Evolutionary conservation across 495 filamentous ascomycete genomes (phyloP), one percentile per base, ranked within the genome.

Genomic region (Penicillium ucsense): DNA sequence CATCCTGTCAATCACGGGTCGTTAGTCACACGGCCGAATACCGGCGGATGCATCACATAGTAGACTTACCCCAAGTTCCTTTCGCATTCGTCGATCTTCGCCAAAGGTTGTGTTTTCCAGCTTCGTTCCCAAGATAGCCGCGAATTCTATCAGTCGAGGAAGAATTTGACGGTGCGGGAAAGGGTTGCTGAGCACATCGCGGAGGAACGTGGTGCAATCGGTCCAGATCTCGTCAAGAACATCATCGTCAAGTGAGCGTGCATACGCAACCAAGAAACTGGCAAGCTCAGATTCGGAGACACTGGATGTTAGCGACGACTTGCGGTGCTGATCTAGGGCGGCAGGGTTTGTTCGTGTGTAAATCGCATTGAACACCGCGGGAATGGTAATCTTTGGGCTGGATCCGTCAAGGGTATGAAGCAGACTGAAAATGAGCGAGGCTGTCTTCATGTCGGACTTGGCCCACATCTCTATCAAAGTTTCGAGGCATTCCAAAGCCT

Each of bases 151-250:
- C 46, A 99, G 68, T 30, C 84, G 82, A 5, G 94, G 88, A 27
- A 99, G 72, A 20, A 87, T 89, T 60, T 95, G 89, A 41, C 92
- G 77, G 59, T 97, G 91, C 2, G 92, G 94, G 54, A 99, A 87
- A 3, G 94, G 94, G 62, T 99, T 97, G 38, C 84, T 83, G 30
- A 97, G 71, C 5, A 97, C 79, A 64, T 97, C 94, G 45, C 80
- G 83, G 38, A 97, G 62, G 64, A 99, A 99, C 1, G 83, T 79
- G 56, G 88, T 88, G 62, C 91, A 97, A 57, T 99, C 94, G 35
- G 79, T 72, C 92, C 92, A 99, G 31, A 99, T 95, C 65, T 99
- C 92, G 57, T 99, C 94, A 74, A 97, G 91, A n/a, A 92, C 85
- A 71, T 99, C 92, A 54, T 99, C 92, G 56, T 99, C 92, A 9